Conservation (phyloP, 129 eudicot species). For the Chrysanthemum seticuspe region DNA sequence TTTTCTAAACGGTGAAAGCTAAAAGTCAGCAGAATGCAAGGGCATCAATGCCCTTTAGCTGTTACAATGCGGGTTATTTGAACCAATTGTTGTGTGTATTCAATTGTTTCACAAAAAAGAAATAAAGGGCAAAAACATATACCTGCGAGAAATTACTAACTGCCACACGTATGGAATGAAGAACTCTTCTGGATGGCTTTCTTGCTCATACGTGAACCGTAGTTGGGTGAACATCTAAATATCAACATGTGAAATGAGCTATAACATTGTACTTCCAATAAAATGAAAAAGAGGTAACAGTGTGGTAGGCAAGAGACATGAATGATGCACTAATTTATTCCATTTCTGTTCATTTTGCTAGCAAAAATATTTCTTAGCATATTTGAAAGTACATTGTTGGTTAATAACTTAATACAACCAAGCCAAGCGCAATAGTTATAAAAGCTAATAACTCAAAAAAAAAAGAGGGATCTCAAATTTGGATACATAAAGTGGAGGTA, state of each 20-base stretch:
- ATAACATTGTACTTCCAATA: neutral
- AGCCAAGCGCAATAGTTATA: neutral
- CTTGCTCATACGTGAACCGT: slow-evolving; percentile 95
- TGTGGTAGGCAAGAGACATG: neutral
- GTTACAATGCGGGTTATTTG: slow-evolving; percentile 13
- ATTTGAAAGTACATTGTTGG: neutral
- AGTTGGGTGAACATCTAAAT: slow-evolving; percentile 79
- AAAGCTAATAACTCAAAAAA: neutral
- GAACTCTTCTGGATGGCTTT: slow-evolving; percentile 96
- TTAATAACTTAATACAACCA: neutral
- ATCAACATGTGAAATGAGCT: neutral
- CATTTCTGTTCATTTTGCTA: neutral
- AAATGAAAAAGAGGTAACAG: neutral
- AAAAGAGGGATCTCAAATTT: neutral
- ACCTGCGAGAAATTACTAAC: slow-evolving; percentile 78
- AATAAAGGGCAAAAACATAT: neutral
- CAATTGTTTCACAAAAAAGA: neutral
- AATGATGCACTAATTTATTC: neutral
- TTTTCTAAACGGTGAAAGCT: neutral
- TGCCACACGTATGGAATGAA: slow-evolving; percentile 98
- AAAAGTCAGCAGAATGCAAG: slow-evolving; percentile 9
- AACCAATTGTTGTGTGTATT: slow-evolving; percentile 8
- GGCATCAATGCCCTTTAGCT: slow-evolving; percentile 9
- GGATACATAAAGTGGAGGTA: neutral
- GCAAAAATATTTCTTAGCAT: neutral